A percentile compares a stretch with the other conserved stretches of the same genome.
These are phyloP conservation scores for Paracorniculantispora psalliotae DNA, from an alignment of 2,329 filamentous ascomycete species.

Conservation along the genomic window DNA sequence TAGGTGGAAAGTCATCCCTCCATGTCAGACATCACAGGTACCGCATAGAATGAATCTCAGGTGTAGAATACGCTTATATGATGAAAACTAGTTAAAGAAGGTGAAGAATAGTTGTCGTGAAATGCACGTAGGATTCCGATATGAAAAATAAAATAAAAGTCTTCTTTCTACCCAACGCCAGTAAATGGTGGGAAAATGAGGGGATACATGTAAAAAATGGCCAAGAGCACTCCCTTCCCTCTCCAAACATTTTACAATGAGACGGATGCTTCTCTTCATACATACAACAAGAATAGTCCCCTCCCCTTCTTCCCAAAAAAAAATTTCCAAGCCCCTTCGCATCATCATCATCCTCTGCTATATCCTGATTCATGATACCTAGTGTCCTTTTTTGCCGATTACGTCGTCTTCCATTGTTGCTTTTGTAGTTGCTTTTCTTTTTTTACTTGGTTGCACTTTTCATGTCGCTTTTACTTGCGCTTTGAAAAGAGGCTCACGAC, in stretches of 20 bases:
- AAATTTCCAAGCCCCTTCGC: too few species aligned
- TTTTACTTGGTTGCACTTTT: conserved; percentile 1
- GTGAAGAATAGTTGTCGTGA: too few species aligned
- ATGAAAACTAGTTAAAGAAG: too few species aligned
- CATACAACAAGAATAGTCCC: not conserved
- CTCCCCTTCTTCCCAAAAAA: not conserved
- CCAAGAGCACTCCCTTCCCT: not conserved
- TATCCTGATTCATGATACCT: conserved; percentile 5
- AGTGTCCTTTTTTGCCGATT: not conserved
- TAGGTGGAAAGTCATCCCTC: too few species aligned
- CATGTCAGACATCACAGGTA: too few species aligned
- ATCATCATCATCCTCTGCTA: not conserved
- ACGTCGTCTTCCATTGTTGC: not conserved
- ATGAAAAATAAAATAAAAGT: not conserved
- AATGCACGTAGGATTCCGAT: too few species aligned
- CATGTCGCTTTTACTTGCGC: conserved; percentile 10
- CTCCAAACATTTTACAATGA: conserved; percentile 8
- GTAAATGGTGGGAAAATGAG: conserved; percentile 1
- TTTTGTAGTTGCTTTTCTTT: not conserved
- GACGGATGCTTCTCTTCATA: conserved; percentile 9
- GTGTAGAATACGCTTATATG: too few species aligned
- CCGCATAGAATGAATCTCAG: too few species aligned
- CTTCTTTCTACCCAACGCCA: conserved; percentile 11
- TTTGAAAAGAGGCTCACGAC: conserved; percentile 27
- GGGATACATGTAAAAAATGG: not conserved